Base-by-base conservation (phyloP, 129 eudicot species). In the Lactuca sativa region DNA sequence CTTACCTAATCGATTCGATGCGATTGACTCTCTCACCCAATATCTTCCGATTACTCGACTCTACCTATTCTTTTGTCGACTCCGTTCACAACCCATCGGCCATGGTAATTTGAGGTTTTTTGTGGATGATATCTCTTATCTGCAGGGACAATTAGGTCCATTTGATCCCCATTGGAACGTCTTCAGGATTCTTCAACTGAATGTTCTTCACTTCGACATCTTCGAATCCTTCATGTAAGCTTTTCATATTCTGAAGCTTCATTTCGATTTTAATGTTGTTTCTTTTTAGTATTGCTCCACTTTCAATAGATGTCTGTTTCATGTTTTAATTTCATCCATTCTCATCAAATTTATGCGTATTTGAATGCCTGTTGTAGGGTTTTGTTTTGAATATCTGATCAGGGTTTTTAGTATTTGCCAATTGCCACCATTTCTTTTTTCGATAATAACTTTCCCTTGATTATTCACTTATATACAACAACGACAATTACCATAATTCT, bases 161-260 rank as follows among this genome's bases (percentile, higher is more conserved):
- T n/a, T n/a, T n/a, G n/a, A n/a, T n/a, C n/a, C n/a, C n/a, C n/a
- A n/a, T n/a, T n/a, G n/a, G 16, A 13, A 25, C 40, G 6, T 15
- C 37, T 67, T 14, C 0, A 33, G 6, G 4, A 12, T 9, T 21
- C n/a, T n/a, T n/a, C n/a, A n/a, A n/a, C n/a, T n/a, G n/a, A 43
- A 43, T 0, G 10, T 57, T 18, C 4, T 30, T 25, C n/a, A 43
- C 40, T 21, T 16, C 14, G 7, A 21, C 56, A 25, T 32, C 54
- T 73, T 62, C 37, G 49, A 58, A 15, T 48, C 12, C 9, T 56
- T 56, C 73, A 68, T 15, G 73, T 68, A 68, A 68, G 73, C 1
- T 2, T 37, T 33, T 54, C 54, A 8, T 17, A 16, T 68, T 6
- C 52, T 36, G 16, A 67, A 67, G 11, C n/a, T 54, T 54, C 54